Conservation (phyloP, 768 basidiomycete genomes). For the Boletus eberwhitei region DNA sequence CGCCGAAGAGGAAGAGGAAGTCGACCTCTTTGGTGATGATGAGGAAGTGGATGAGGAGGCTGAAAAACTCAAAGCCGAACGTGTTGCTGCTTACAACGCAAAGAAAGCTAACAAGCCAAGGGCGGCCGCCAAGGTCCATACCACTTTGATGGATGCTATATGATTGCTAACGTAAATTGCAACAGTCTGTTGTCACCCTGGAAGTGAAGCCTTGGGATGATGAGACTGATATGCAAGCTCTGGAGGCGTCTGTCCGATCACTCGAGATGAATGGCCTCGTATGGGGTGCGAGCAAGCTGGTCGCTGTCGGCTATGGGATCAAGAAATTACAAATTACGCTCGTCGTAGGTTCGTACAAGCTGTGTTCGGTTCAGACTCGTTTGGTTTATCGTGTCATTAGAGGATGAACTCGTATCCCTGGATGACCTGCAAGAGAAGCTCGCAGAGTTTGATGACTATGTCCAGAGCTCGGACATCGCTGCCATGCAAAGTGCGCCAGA, state of each 20-base stretch:
- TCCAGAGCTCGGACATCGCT: slow-evolving; percentile 88
- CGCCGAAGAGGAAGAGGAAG: slow-evolving; percentile 58
- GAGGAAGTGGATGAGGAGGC: slow-evolving; percentile 84
- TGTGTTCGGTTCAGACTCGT: background rate
- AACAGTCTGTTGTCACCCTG: slow-evolving; percentile 92
- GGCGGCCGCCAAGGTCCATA: slow-evolving; percentile 75
- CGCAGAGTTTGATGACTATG: slow-evolving; percentile 77
- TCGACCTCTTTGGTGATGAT: slow-evolving; percentile 86
- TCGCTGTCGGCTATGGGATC: slow-evolving; percentile 91
- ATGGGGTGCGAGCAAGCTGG: slow-evolving; percentile 93
- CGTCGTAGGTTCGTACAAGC: slow-evolving; percentile 46
- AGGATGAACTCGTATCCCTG: slow-evolving; percentile 92
- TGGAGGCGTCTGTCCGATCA: slow-evolving; percentile 82
- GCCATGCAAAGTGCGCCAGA: slow-evolving; percentile 81
- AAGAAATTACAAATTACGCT: slow-evolving; percentile 80
- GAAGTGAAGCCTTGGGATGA: slow-evolving; percentile 99
- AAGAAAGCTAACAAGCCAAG: slow-evolving; percentile 94
- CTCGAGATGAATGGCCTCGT: slow-evolving; percentile 88
- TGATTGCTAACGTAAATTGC: slow-evolving; percentile 10
- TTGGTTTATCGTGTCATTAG: slow-evolving; percentile 37
- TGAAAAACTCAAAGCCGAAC: slow-evolving; percentile 85
- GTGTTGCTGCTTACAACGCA: slow-evolving; percentile 87
- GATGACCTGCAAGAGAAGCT: slow-evolving; percentile 94
- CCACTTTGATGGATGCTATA: background rate
- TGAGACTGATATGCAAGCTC: slow-evolving; percentile 91